Percentiles rank a stretch among this genome's conserved stretches.
Conservation (phyloP, 805 yeast species). For the Ogataea angusta region DNA sequence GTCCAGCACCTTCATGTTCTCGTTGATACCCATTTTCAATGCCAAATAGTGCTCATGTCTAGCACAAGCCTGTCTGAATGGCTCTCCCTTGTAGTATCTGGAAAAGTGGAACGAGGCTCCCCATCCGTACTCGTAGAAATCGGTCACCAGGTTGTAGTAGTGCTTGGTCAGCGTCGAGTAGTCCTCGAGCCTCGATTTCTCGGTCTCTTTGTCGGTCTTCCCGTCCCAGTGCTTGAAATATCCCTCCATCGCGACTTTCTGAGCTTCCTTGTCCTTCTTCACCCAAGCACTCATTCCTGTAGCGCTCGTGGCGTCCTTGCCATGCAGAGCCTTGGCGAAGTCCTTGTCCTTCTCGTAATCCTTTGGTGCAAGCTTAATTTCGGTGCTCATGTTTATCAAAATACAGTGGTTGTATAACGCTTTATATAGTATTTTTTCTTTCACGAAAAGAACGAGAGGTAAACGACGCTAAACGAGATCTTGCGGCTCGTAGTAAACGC, state of each 20-base stretch:
- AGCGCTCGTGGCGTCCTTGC: constrained; percentile 59
- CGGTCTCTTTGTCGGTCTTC: constrained; percentile 69
- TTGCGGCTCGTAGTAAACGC: neutral
- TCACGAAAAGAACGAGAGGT: neutral
- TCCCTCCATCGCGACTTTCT: constrained; percentile 78
- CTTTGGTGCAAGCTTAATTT: constrained; percentile 46
- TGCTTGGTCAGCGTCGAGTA: constrained; percentile 91
- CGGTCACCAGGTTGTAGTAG: constrained; percentile 95
- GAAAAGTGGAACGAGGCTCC: constrained; percentile 98
- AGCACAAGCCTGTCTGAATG: constrained; percentile 91
- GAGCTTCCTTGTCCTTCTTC: constrained; percentile 74
- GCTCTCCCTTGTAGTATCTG: constrained; percentile 89
- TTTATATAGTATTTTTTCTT: neutral
- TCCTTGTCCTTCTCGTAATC: constrained; percentile 58
- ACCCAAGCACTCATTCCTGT: constrained; percentile 76
- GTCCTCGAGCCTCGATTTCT: constrained; percentile 70
- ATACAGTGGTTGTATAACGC: neutral
- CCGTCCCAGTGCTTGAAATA: constrained; percentile 98
- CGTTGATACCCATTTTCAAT: constrained; percentile 72
- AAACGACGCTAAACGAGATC: constrained; percentile 7
- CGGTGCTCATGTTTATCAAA: constrained; percentile 9
- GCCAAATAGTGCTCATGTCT: constrained; percentile 97
- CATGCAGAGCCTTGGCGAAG: constrained; percentile 86
- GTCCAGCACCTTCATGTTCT: constrained; percentile 84
- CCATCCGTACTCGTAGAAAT: constrained; percentile 99